Base-by-base conservation (phyloP, 176 grass and related monocot genomes). In the Ensete ventricosum region DNA sequence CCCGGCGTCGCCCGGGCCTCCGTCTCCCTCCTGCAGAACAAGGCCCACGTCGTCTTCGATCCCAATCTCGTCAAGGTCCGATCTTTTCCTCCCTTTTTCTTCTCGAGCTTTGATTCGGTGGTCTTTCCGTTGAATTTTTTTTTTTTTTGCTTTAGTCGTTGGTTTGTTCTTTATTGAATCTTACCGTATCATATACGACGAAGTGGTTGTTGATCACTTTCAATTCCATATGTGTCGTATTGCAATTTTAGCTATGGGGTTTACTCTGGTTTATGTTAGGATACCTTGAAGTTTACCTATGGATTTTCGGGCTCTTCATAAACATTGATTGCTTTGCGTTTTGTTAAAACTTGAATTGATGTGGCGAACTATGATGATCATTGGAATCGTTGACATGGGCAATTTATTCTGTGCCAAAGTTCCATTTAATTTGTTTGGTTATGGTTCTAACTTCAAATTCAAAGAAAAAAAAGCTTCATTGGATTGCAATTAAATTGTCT, bases 11-110 rank as follows among this genome's bases (percentile, higher is more conserved):
- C 75, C 3, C n/a, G 73, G 6, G 90, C 81, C 13, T 76, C 82
- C 23, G 95, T 99, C 13, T 94, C 95, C 11, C 82, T 99, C 59
- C 88, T 99, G 10, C 90, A 99, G 86, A 91, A 87, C 85, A 85
- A 80, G 23, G 95, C 95, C 17, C 82, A 82, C 77, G 90, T 99
- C 76, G 86, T 94, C 50, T 94, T 94, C 83, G 95, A 99, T 81
- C 90, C 95, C 64, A 72, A 62, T 49, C 83, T 87, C 75, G 81
- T 84, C 8, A 91, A 94, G 95, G 90, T 99, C 62, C 9, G 76
- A 73, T 53, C 14, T 13, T 50, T 64, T 66, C 5, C 55, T 12
- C 58, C 21, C 17, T 13, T 52, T 48, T 52, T 43, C 34, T 43
- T 43, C 34, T 43, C 34, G 34, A 43, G 34, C 34, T 43, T 43